Base-by-base conservation (phyloP, 1,284 basidiomycete species). In the Phylloporus sp. region DNA sequence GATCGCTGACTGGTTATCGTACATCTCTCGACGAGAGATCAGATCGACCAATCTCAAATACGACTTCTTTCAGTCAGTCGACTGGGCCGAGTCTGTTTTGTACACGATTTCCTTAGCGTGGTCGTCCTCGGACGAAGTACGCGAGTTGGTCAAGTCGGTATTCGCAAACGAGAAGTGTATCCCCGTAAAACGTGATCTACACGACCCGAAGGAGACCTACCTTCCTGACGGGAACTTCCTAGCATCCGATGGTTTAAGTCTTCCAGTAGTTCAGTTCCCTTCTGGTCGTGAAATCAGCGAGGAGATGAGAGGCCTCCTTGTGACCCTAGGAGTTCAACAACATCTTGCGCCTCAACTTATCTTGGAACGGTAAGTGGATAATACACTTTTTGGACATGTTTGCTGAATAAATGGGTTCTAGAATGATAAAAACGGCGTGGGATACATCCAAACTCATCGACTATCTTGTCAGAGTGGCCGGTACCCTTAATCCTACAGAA, bases 31-130 rank as follows among this genome's bases (percentile, higher is more conserved):
- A 39, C 80, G 86, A 84, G 35, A 25, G 25, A 83, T 85, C 1
- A 74, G 78, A 19, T 76, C 80, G 6, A 71, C 77, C 4, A 77
- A 85, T 4, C 25, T 82, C 0, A 87, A 89, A 62, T 86, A 88
- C 59, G 90, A 97, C 77, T 81, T 41, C 39, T 41, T 86, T 4
- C 71, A 81, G 4, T 94, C 92, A 1, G 82, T 91, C 0, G 75
- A 82, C 4, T 98, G 96, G 86, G 89, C 95, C 0, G 96, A 98
- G 77, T 87, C 87, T 41, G 90, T 97, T 1, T 81, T 99, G 3
- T 78, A 77, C 12, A 85, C 90, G 39, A 77, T 98, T 4, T 85
- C 91, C 1, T 87, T 91, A 11, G 86, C 88, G 1, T 98, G 95
- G 94, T 88, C 88, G 5, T 75, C 95, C 27, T 49, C 65, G 19